Percentiles rank a stretch among this genome's conserved stretches.
These are phyloP conservation scores for Rhytidiadelphus loreus DNA, from an alignment of 225 moss, liverwort and hornwort species.

Conservation along the genomic window DNA sequence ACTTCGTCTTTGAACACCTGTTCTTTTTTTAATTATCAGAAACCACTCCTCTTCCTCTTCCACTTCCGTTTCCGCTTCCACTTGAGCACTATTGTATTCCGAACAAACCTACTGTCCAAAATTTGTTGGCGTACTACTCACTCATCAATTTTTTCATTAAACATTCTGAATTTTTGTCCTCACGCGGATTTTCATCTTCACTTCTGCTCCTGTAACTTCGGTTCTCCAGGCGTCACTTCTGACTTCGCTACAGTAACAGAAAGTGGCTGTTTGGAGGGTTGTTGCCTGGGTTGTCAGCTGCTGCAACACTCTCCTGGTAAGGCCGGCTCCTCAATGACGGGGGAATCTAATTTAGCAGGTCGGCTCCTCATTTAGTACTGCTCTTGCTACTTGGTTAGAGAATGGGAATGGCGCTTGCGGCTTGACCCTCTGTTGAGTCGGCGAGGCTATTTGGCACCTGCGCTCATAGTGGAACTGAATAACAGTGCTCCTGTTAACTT, in stretches of 20 bases:
- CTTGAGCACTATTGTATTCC: neutral
- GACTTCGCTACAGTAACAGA: neutral
- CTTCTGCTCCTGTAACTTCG: neutral
- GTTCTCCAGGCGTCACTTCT: neutral
- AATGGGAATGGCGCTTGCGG: neutral
- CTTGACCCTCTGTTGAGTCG: neutral
- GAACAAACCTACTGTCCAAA: neutral
- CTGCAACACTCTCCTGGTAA: neutral
- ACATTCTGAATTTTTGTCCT: neutral
- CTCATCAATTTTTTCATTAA: neutral
- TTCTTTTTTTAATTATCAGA: neutral
- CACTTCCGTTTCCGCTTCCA: neutral
- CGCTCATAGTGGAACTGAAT: neutral
- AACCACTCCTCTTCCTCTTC: neutral
- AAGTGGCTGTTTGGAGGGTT: neutral
- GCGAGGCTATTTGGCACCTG: neutral
- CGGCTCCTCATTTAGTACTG: neutral
- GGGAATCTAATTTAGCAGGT: no score
- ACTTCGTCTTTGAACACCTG: no score
- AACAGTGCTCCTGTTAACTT: neutral
- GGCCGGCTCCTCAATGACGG: neutral
- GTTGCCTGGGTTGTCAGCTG: no score
- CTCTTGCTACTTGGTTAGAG: no score
- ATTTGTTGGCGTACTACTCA: neutral
- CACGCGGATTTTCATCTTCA: neutral